Conservation (phyloP, 495 filamentous ascomycete species). For the Annulohypoxylon nitens region DNA sequence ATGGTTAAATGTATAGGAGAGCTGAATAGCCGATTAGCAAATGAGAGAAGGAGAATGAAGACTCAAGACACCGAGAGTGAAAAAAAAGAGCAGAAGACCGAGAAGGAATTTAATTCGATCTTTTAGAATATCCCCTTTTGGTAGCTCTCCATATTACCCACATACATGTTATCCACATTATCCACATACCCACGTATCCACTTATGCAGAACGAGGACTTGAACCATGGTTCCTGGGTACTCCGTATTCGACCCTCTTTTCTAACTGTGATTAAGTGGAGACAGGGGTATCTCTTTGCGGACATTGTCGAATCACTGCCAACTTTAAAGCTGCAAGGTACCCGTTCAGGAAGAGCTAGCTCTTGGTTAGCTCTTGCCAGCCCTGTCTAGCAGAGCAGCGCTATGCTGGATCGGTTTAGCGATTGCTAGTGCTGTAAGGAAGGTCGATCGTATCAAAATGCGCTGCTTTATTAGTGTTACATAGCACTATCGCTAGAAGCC, state of each 20-base stretch:
- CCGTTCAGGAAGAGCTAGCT: constrained; percentile 42
- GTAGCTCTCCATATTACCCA: constrained; percentile 4
- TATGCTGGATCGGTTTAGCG: constrained; percentile 40
- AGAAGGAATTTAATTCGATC: constrained; percentile 31
- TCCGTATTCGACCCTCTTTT: constrained; percentile 43
- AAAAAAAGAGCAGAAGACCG: constrained; percentile 22
- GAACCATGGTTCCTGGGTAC: constrained; percentile 21
- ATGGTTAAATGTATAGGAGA: constrained; percentile 43
- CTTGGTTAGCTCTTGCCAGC: constrained; percentile 6
- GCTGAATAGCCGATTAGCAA: constrained; percentile 21
- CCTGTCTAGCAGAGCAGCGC: constrained; percentile 22
- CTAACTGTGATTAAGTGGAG: constrained; percentile 33
- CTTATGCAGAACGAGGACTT: constrained; percentile 7
- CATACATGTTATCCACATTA: neutral
- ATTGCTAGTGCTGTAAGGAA: constrained; percentile 34
- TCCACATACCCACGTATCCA: neutral
- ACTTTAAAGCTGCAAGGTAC: constrained; percentile 50
- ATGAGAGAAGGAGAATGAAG: constrained; percentile 17
- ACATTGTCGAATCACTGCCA: constrained; percentile 42
- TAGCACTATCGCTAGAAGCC: neutral
- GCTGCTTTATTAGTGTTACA: constrained; percentile 26
- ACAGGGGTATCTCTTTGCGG: constrained; percentile 39
- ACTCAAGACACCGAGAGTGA: neutral
- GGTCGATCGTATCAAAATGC: constrained; percentile 35
- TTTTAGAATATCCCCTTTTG: constrained; percentile 22